Evolutionary conservation across 495 filamentous ascomycete genomes (phyloP).

Genomic region (Neurospora sp.): DNA sequence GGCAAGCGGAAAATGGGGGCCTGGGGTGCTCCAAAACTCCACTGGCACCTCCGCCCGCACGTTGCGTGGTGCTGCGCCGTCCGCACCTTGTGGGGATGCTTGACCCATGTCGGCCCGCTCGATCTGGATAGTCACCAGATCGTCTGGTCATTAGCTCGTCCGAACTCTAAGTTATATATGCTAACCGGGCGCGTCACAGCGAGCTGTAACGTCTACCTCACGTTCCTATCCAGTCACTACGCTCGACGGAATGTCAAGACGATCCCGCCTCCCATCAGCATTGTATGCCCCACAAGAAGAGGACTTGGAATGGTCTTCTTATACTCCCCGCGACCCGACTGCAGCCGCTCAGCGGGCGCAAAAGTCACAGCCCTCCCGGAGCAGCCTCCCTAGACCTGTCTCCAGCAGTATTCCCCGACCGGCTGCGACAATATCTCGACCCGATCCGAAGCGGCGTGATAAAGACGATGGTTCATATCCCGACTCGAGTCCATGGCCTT

Average conservation of each 20-base stretch:
- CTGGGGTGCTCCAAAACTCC: background rate
- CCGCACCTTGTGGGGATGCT: background rate
- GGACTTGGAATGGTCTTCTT: conserved; percentile 1
- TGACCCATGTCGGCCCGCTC: background rate
- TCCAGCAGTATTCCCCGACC: background rate
- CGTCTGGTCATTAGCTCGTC: background rate
- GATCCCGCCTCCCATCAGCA: conserved; percentile 2
- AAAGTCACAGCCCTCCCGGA: background rate
- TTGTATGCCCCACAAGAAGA: background rate
- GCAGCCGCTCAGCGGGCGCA: conserved; percentile 12
- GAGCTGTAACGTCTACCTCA: background rate
- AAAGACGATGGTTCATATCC: conserved; percentile 12
- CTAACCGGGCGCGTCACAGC: conserved; percentile 6
- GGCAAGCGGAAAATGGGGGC: background rate
- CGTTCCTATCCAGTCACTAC: background rate
- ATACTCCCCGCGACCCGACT: conserved; percentile 7
- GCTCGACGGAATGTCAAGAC: conserved; percentile 10
- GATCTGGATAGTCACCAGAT: background rate
- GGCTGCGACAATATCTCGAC: background rate
- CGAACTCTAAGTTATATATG: background rate
- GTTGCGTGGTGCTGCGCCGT: background rate
- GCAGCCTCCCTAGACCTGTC: background rate
- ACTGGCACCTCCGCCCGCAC: background rate
- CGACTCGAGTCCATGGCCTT: conserved; percentile 20
- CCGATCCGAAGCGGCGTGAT: background rate